These are phyloP conservation scores for Cutaneotrichosporon cutaneum DNA, from an alignment of 1,284 basidiomycete species.

Conservation along the genomic window DNA sequence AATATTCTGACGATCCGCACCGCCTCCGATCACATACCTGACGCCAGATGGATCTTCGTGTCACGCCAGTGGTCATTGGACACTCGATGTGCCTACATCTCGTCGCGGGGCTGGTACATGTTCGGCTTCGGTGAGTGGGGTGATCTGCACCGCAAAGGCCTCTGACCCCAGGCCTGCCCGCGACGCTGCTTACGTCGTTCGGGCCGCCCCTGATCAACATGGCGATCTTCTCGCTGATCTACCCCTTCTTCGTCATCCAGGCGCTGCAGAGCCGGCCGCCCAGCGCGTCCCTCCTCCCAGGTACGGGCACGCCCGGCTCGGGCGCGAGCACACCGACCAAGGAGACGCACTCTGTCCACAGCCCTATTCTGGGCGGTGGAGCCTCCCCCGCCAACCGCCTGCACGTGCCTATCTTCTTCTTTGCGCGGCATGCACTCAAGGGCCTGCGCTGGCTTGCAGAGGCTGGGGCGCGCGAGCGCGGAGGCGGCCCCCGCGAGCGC, in stretches of 20 bases:
- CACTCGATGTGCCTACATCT: conserved; percentile 40
- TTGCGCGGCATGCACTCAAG: conserved; percentile 41
- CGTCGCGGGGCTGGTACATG: conserved; percentile 46
- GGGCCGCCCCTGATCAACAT: conserved; percentile 50
- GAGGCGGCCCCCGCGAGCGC: not conserved
- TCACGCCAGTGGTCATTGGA: conserved; percentile 45
- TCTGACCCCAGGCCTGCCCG: conserved; percentile 36
- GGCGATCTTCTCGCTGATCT: conserved; percentile 51
- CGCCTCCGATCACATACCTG: not conserved
- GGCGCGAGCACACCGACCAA: conserved; percentile 27
- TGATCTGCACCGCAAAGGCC: not conserved
- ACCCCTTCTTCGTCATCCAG: conserved; percentile 52
- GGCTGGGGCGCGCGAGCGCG: conserved; percentile 37
- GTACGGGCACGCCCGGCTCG: not conserved
- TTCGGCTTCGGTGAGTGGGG: conserved; percentile 48
- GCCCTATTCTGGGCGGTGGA: not conserved
- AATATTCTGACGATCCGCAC: not conserved
- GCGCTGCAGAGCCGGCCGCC: conserved; percentile 40
- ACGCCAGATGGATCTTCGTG: conserved; percentile 42
- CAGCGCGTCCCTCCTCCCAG: not conserved
- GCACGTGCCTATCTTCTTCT: conserved; percentile 42
- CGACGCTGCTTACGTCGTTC: conserved; percentile 48
- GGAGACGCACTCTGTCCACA: not conserved
- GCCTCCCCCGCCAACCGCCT: not conserved
- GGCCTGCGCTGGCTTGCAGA: conserved; percentile 39